These are phyloP conservation scores for Entomophthora muscae DNA, from an alignment of 371 early-diverging fungal species.

Conservation along the genomic window DNA sequence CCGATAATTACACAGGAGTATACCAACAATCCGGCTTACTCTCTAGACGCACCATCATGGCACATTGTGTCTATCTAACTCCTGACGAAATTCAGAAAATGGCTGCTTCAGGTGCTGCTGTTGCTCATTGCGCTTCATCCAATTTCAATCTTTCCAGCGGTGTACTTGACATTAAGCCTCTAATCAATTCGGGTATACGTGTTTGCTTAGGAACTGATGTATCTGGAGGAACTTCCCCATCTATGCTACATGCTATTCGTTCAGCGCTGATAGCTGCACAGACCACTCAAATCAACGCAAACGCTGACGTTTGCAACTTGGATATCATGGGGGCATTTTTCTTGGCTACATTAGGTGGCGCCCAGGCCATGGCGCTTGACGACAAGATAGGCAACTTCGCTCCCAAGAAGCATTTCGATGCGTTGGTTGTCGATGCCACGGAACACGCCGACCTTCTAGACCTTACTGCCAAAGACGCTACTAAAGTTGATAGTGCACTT, in stretches of 20 bases:
- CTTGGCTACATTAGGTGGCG: conserved; percentile 82
- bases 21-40: conserved; percentile 54
- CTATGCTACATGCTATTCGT: conserved; percentile 71
- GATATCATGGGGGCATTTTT: conserved; percentile 53
- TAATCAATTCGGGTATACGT: conserved; percentile 44
- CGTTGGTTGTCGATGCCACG: conserved; percentile 50
- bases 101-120: conserved; percentile 34
- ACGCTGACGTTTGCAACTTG: conserved; percentile 13
- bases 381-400: conserved; percentile 60
- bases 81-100: conserved; percentile 46
- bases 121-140: conserved; percentile 81
- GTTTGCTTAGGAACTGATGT: conserved; percentile 90
- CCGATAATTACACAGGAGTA: conserved; percentile 47
- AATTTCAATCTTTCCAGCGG: conserved; percentile 78
- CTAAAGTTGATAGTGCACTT: too few species aligned
- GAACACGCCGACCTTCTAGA: conserved; percentile 13
- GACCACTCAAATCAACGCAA: conserved; percentile 11
- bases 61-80: conserved; percentile 77
- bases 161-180: conserved; percentile 54
- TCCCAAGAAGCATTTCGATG: conserved; percentile 77
- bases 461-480: too few species aligned
- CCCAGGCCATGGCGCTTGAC: conserved; percentile 49
- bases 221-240: conserved; percentile 68
- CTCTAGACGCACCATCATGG: conserved; percentile 57
- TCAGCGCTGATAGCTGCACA: conserved; percentile 57